Percentiles rank a stretch among this genome's conserved stretches.
phyloP scores from a whole-genome alignment of 495 filamentous ascomycete species.

The Aspergillus steynii region DNA sequence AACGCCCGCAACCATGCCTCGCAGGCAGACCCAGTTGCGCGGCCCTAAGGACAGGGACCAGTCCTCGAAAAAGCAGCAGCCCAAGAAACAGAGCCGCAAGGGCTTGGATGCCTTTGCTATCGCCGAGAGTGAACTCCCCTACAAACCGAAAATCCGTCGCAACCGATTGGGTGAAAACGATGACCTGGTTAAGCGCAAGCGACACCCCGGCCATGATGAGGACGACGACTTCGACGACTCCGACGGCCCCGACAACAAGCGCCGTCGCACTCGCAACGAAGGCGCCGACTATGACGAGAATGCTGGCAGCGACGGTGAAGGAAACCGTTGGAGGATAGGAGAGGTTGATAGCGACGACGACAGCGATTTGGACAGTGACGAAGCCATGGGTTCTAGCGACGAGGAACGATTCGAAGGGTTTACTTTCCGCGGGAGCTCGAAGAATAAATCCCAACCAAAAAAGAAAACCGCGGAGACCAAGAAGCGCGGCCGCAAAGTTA shows the following conservation, averaged over 20 bases:
- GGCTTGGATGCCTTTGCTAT: slow-evolving; percentile 83
- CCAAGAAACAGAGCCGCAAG: slow-evolving; percentile 55
- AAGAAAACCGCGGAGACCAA: slow-evolving; percentile 29
- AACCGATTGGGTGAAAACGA: slow-evolving; percentile 61
- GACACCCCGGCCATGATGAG: slow-evolving; percentile 31
- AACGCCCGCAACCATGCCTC: slow-evolving; percentile 57
- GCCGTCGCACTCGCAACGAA: slow-evolving; percentile 37
- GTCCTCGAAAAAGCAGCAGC: slow-evolving; percentile 36
- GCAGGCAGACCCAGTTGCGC: slow-evolving; percentile 56
- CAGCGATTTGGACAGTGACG: slow-evolving; percentile 85
- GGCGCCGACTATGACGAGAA: slow-evolving; percentile 45
- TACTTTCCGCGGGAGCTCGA: slow-evolving; percentile 67
- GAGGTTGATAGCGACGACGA: slow-evolving; percentile 75
- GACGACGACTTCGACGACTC: slow-evolving; percentile 55
- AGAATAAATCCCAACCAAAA: slow-evolving; percentile 47
- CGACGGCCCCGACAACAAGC: slow-evolving; percentile 48
- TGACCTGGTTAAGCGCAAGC: slow-evolving; percentile 48
- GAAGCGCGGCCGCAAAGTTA: slow-evolving; percentile 41
- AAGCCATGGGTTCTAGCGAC: slow-evolving; percentile 88
- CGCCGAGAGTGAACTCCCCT: slow-evolving; percentile 63
- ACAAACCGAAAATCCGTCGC: slow-evolving; percentile 50
- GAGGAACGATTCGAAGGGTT: slow-evolving; percentile 79
- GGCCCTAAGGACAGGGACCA: slow-evolving; percentile 56
- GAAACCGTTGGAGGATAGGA: slow-evolving; percentile 83
- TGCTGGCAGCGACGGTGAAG: slow-evolving; percentile 78